phyloP scores from a whole-genome alignment of 2,329 filamentous ascomycete genomes.

The Xylaria arbuscula region DNA sequence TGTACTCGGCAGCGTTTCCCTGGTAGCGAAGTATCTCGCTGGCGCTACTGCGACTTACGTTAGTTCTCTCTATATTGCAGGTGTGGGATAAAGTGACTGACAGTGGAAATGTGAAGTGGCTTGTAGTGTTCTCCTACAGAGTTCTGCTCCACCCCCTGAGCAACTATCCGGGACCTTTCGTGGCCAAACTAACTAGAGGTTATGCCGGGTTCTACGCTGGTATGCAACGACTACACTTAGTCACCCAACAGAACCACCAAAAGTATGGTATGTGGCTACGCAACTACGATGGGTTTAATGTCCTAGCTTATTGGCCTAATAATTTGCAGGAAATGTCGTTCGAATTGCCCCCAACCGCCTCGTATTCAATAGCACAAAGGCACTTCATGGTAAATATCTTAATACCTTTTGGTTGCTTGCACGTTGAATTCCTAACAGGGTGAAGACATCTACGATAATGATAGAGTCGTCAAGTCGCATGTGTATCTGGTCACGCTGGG shows the following conservation, averaged over 20 bases:
- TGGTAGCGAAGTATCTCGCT: conserved; percentile 23
- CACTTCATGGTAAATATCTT: conserved; percentile 32
- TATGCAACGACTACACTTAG: conserved; percentile 29
- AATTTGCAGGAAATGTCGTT: conserved; percentile 28
- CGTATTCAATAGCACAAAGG: conserved; percentile 35
- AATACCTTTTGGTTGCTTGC: background rate
- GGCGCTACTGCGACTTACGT: conserved; percentile 32
- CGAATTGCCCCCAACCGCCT: conserved; percentile 37
- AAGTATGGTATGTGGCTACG: conserved; percentile 37
- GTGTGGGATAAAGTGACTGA: conserved; percentile 18
- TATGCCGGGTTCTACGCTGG: conserved; percentile 36
- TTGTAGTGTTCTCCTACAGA: conserved; percentile 35
- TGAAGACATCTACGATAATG: conserved; percentile 41
- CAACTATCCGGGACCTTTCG: conserved; percentile 36
- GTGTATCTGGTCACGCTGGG: conserved; percentile 37
- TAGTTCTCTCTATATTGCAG: conserved; percentile 15
- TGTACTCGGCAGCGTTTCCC: conserved; percentile 15
- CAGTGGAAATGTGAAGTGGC: conserved; percentile 29
- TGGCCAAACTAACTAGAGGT: conserved; percentile 35
- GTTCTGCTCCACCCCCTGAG: conserved; percentile 34
- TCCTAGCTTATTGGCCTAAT: background rate
- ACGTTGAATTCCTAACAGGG: conserved; percentile 13
- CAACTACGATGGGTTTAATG: background rate
- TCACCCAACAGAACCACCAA: conserved; percentile 29
- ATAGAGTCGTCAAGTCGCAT: conserved; percentile 37